Base-by-base conservation (phyloP, 75 land plant genomes). In the Picea glauca region DNA sequence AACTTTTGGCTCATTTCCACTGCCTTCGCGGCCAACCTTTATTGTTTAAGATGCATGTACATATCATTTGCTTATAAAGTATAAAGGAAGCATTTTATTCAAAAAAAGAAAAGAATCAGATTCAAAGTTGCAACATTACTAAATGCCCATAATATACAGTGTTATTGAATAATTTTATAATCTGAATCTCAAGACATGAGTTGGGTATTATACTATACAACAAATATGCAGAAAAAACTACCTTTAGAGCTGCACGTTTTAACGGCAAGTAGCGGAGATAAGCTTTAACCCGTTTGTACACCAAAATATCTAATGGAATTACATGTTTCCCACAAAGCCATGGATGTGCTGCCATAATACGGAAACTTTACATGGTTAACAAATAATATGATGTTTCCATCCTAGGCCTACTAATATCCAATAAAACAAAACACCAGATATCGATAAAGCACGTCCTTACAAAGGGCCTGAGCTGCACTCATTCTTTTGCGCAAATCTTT, bases 401-500 rank as follows among this genome's bases (percentile, higher is more conserved):
- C 77, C 23, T 17, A 74, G 32, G 13, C 18, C 50, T 56, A 46
- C 78, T 76, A n/a, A 58, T 32, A 40, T 31, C 32, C 23, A 38
- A 14, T 68, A 50, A 56, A 35, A 43, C 13, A 78, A 21, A 50
- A 31, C 54, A 70, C 30, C 35, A 15, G 13, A 13, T 35, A 23
- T 38, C 18, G 26, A 18, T 13, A 15, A 62, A 67, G 12, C 2
- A 60, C 12, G 57, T 21, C 80, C 95, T 82, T 80, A 94, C 98
- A 72, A 43, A 94, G 62, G 7, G 98, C 98, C 80, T 94, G 98
- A 60, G 90, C 88, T 62, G 95, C 95, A 65, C 91, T 89, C 93
- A 94, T 84, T 81, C 98, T 84, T 83, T 85, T 93, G 13, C 89
- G 84, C 43, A 87, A 84, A 81, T 93, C 95, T 77, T 93, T 93